These are phyloP conservation scores for Epichloe coenophiala DNA, from an alignment of 2,329 filamentous ascomycete species.

Conservation along the genomic window DNA sequence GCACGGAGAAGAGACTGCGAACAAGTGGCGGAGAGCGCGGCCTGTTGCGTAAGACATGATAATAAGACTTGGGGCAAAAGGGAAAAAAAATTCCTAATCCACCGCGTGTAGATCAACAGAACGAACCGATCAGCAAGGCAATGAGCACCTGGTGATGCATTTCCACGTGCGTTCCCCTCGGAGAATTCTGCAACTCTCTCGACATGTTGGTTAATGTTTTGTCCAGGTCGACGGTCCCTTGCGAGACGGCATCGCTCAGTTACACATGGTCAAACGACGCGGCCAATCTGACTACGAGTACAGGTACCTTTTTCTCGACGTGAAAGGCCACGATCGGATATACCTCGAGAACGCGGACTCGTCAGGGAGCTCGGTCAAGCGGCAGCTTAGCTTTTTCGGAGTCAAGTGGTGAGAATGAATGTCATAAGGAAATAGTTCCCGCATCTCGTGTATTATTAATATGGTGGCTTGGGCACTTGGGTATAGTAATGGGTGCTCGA, in stretches of 20 bases:
- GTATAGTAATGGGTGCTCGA: neutral
- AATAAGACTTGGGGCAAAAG: too few relatives aligned
- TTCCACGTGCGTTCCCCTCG: slow-evolving; percentile 51
- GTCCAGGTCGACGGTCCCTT: slow-evolving; percentile 60
- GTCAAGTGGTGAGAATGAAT: slow-evolving; percentile 36
- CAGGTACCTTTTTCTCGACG: slow-evolving; percentile 65
- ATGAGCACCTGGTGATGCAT: slow-evolving; percentile 70
- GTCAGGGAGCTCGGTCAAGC: slow-evolving; percentile 20
- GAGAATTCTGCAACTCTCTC: neutral
- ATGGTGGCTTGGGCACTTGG: too few relatives aligned
- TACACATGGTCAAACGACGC: slow-evolving; percentile 62
- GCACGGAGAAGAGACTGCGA: slow-evolving; percentile 67
- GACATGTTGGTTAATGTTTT: neutral
- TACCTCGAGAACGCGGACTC: slow-evolving; percentile 50
- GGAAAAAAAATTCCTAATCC: neutral
- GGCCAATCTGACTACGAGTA: slow-evolving; percentile 61
- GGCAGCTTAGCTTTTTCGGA: slow-evolving; percentile 44
- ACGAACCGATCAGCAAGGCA: slow-evolving; percentile 59
- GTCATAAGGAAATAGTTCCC: too few relatives aligned
- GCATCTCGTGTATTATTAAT: too few relatives aligned
- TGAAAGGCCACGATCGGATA: slow-evolving; percentile 54
- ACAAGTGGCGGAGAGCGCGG: slow-evolving; percentile 62
- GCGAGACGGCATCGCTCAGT: slow-evolving; percentile 57
- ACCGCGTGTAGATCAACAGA: slow-evolving; percentile 40
- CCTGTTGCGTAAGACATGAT: slow-evolving; percentile 38